Evolutionary conservation across 306 rosid genomes (phyloP).

Genomic region (Sicyos edulis): DNA sequence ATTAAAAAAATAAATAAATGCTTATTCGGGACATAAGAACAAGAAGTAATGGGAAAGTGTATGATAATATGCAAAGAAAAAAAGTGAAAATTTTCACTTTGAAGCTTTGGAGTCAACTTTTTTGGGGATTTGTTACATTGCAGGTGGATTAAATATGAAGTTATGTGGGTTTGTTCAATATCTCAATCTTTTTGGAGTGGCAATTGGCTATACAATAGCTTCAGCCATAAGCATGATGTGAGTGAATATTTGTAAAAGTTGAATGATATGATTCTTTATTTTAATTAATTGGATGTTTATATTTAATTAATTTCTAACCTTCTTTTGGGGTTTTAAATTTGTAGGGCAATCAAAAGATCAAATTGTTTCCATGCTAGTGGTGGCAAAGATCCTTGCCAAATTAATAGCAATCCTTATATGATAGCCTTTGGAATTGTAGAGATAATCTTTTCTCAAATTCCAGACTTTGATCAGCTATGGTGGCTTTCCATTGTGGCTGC

Average conservation of each 20-base stretch:
- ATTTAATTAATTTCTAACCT: background rate
- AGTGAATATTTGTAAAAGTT: slow-evolving; percentile 20
- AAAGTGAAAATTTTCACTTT: too few species aligned
- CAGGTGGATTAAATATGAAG: slow-evolving; percentile 60
- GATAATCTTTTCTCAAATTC: slow-evolving; percentile 69
- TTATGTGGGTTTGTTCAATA: slow-evolving; percentile 78
- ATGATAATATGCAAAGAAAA: too few species aligned
- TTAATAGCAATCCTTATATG: slow-evolving; percentile 68
- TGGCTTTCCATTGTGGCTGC: slow-evolving; percentile 87
- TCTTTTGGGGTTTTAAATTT: slow-evolving; percentile 14
- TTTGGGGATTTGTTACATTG: slow-evolving; percentile 7
- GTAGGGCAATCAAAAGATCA: slow-evolving; percentile 73
- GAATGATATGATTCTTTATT: background rate
- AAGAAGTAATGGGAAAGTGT: too few species aligned
- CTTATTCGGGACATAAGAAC: too few species aligned
- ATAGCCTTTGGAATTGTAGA: slow-evolving; percentile 61
- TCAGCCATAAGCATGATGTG: slow-evolving; percentile 77
- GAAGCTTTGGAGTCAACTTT: background rate
- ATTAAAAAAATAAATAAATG: too few species aligned
- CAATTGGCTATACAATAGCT: slow-evolving; percentile 78
- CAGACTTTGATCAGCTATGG: slow-evolving; percentile 71
- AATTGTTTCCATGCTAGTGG: slow-evolving; percentile 59
- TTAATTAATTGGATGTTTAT: too few species aligned
- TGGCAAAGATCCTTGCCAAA: slow-evolving; percentile 52
- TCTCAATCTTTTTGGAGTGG: slow-evolving; percentile 58